A percentile compares a stretch with the other conserved stretches of the same genome.
Conservation (phyloP, 148 eudicot species). For the Chenopodium quinoa region DNA sequence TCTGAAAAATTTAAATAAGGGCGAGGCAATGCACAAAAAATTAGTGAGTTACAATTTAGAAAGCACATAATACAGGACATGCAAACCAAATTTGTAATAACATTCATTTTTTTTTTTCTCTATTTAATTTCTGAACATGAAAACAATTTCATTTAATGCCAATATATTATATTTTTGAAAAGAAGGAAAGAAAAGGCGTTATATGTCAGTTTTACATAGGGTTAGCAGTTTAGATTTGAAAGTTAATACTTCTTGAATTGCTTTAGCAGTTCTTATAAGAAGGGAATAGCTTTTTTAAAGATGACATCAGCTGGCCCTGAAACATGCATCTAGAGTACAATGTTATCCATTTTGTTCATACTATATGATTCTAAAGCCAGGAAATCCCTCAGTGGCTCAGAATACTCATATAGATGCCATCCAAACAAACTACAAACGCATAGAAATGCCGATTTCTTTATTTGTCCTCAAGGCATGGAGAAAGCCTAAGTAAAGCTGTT, state of each 20-base stretch:
- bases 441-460: not conserved
- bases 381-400: not conserved
- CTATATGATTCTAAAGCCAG: not conserved
- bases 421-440: not conserved
- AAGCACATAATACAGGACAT: not conserved
- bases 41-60: not conserved
- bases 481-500: not conserved
- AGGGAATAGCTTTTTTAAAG: not conserved
- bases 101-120: not conserved
- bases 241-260: not conserved
- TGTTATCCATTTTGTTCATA: not conserved
- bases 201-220: not conserved
- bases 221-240: not conserved
- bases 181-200: not conserved
- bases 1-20: slow-evolving; percentile 33
- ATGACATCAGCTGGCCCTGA: not conserved
- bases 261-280: not conserved
- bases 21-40: not conserved
- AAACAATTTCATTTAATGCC: not conserved
- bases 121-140: not conserved
- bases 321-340: not conserved
- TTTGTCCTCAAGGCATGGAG: not conserved
- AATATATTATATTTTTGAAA: not conserved
- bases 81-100: not conserved
- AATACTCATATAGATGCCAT: not conserved